These are phyloP conservation scores for Fusarium lyarnte DNA, from an alignment of 2,329 filamentous ascomycete genomes.

Conservation along the genomic window DNA sequence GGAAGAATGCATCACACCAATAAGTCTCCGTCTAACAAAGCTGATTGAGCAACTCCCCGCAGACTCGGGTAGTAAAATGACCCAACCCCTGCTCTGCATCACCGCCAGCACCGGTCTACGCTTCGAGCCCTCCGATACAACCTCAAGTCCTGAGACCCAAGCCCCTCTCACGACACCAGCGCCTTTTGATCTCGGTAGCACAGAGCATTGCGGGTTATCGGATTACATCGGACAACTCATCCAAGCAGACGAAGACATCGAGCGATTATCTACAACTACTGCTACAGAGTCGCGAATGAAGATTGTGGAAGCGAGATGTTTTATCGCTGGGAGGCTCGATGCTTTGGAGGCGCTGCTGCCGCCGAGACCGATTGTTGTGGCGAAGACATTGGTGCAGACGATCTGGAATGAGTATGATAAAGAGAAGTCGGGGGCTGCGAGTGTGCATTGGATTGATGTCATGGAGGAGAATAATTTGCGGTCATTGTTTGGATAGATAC, in stretches of 20 bases:
- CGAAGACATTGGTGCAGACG: slow-evolving; percentile 20
- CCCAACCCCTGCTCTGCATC: slow-evolving; percentile 49
- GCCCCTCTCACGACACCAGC: neutral
- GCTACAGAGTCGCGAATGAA: slow-evolving; percentile 7
- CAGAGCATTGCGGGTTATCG: slow-evolving; percentile 24
- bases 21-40: slow-evolving; percentile 43
- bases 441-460: slow-evolving; percentile 37
- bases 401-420: slow-evolving; percentile 38
- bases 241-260: slow-evolving; percentile 27
- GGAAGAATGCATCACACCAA: slow-evolving; percentile 47
- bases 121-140: neutral
- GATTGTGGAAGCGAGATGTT: slow-evolving; percentile 22
- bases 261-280: neutral
- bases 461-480: slow-evolving; percentile 37
- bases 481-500: slow-evolving; percentile 33
- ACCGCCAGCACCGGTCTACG: slow-evolving; percentile 48
- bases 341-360: slow-evolving; percentile 22
- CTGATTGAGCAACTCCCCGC: slow-evolving; percentile 46
- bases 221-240: slow-evolving; percentile 23
- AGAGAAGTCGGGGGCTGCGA: neutral
- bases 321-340: slow-evolving; percentile 6
- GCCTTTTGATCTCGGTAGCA: neutral
- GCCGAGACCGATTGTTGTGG: slow-evolving; percentile 23
- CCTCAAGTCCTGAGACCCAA: neutral
- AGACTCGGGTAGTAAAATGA: slow-evolving; percentile 47